Percentiles rank a stretch among this genome's conserved stretches.
These are phyloP conservation scores for Tetraselmis chui DNA, from an alignment of 139 green algal genomes.

Conservation along the genomic window DNA sequence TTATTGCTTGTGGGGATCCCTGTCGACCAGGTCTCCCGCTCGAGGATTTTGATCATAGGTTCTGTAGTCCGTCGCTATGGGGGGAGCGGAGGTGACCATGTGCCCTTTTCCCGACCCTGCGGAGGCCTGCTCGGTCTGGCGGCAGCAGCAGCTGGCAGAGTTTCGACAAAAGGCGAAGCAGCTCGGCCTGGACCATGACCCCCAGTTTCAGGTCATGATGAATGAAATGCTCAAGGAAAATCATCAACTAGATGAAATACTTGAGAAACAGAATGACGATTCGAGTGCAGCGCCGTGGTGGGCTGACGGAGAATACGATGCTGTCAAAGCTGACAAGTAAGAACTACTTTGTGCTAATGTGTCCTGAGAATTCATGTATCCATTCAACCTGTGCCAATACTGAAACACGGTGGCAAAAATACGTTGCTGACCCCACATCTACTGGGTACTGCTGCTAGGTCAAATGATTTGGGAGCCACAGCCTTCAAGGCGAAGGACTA, in stretches of 20 bases:
- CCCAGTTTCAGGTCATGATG: not conserved
- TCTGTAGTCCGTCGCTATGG: too few relatives aligned
- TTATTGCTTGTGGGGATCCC: too few relatives aligned
- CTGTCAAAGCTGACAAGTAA: conserved; percentile 23
- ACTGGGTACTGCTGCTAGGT: too few relatives aligned
- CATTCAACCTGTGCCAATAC: too few relatives aligned
- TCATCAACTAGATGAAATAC: not conserved
- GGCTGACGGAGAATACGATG: conserved; percentile 42
- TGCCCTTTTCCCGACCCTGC: not conserved
- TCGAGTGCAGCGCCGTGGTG: conserved; percentile 25
- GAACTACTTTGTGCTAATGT: too few relatives aligned
- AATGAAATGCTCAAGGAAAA: not conserved
- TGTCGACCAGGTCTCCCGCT: too few relatives aligned
- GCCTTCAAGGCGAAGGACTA: conserved; percentile 15
- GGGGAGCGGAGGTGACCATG: not conserved
- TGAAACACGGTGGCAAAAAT: too few relatives aligned
- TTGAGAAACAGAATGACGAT: not conserved
- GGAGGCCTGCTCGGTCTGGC: not conserved
- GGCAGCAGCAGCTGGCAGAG: not conserved
- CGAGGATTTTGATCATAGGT: too few relatives aligned
- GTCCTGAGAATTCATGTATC: too few relatives aligned
- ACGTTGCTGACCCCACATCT: too few relatives aligned
- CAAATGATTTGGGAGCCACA: conserved; percentile 29
- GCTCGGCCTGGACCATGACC: not conserved
- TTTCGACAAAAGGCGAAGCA: not conserved